phyloP scores from a whole-genome alignment of 2,329 filamentous ascomycete species.

The Waltergamsia citrina region DNA sequence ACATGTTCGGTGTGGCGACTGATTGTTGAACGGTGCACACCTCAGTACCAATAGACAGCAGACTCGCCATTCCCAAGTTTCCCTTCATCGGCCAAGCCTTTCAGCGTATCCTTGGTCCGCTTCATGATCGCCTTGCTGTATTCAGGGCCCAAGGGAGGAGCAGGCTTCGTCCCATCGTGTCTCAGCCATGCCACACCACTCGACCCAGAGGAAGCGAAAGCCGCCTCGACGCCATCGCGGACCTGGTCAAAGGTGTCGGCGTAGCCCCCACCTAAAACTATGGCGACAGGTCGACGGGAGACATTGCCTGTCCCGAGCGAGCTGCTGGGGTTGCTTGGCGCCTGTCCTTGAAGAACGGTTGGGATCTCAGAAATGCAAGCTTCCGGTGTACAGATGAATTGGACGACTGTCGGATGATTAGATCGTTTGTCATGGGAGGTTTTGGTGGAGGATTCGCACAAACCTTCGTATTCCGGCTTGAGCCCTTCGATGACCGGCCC shows the following conservation, averaged over 20 bases:
- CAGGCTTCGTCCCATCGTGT: slow-evolving; percentile 10
- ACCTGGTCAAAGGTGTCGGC: slow-evolving; percentile 9
- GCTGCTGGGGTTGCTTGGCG: slow-evolving; percentile 7
- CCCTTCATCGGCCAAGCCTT: neutral
- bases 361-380: slow-evolving; percentile 11
- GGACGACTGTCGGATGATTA: slow-evolving; percentile 8
- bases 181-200: slow-evolving; percentile 12
- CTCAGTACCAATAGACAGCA: neutral
- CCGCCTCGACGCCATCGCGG: slow-evolving; percentile 2
- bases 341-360: slow-evolving; percentile 8
- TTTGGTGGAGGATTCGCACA: neutral
- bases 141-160: slow-evolving; percentile 14
- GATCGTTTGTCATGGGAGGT: neutral
- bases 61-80: neutral
- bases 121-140: slow-evolving; percentile 15
- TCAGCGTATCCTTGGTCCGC: slow-evolving; percentile 11
- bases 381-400: slow-evolving; percentile 11
- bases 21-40: too few species aligned
- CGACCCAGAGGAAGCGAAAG: neutral
- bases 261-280: slow-evolving; percentile 14
- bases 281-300: slow-evolving; percentile 7
- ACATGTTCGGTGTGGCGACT: too few species aligned
- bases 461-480: slow-evolving; percentile 15
- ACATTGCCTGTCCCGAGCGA: slow-evolving; percentile 9
- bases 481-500: slow-evolving; percentile 11